Evolutionary conservation across 148 eudicot genomes (phyloP).

Genomic region (Rhododendron ovatum): DNA sequence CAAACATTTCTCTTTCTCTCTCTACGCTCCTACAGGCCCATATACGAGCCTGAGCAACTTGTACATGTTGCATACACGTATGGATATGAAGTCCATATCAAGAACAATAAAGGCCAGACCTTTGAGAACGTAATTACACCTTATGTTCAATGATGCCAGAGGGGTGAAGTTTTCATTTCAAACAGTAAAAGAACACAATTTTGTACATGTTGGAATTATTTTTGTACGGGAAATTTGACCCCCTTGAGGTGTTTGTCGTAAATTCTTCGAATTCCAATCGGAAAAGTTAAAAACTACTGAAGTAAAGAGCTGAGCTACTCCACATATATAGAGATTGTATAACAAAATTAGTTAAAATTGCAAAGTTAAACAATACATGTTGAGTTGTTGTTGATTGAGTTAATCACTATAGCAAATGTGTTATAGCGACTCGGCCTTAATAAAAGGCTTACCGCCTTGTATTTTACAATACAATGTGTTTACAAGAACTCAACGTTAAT

Average conservation of each 20-base stretch:
- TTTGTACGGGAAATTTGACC: not conserved
- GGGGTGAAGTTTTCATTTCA: not conserved
- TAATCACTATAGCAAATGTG: not conserved
- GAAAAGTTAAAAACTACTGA: too few species aligned
- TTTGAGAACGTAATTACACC: not conserved
- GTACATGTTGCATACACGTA: not conserved
- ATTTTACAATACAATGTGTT: too few species aligned
- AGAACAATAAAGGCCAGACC: not conserved
- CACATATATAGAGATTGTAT: too few species aligned
- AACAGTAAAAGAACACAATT: not conserved
- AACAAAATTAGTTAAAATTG: too few species aligned
- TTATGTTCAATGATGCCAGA: not conserved
- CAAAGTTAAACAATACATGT: too few species aligned
- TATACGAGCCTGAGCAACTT: not conserved
- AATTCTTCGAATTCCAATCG: not conserved
- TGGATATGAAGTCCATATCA: not conserved
- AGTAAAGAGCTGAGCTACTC: not conserved
- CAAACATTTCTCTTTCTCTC: constrained; percentile 29
- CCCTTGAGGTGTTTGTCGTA: not conserved
- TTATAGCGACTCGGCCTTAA: not conserved
- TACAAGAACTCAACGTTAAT: too few species aligned
- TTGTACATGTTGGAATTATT: not conserved
- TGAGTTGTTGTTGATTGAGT: too few species aligned
- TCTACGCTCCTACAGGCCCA: not conserved
- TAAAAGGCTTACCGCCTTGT: too few species aligned